Percentiles rank a stretch among this genome's conserved stretches.
These are phyloP conservation scores for Tuber calosporum DNA, from an alignment of 495 filamentous ascomycete genomes.

Conservation along the genomic window DNA sequence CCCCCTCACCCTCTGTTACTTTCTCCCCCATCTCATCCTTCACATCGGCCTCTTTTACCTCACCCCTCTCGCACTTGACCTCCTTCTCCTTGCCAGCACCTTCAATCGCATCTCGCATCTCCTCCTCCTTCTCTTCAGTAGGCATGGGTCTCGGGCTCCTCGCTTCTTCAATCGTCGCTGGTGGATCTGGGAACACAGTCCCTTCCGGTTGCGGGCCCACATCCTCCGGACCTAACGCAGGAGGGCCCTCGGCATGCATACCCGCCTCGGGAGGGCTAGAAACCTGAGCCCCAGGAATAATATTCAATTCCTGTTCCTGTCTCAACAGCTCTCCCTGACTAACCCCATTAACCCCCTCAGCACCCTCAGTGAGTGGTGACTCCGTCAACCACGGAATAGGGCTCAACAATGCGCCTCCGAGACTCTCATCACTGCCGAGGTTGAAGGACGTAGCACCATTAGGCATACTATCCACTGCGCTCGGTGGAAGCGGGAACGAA, in stretches of 20 bases:
- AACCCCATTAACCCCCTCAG: conserved; percentile 47
- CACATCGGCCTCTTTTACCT: conserved; percentile 18
- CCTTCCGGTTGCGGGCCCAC: conserved; percentile 63
- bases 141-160: conserved; percentile 39
- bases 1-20: background rate
- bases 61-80: conserved; percentile 29
- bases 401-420: conserved; percentile 86
- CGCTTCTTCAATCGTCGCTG: conserved; percentile 32
- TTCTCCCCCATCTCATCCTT: conserved; percentile 1
- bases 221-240: conserved; percentile 76
- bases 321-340: conserved; percentile 70
- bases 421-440: conserved; percentile 73
- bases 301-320: conserved; percentile 69
- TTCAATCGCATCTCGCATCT: conserved; percentile 44
- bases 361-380: conserved; percentile 39
- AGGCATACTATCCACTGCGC: conserved; percentile 46
- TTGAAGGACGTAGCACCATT: conserved; percentile 32
- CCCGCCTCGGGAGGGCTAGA: conserved; percentile 41
- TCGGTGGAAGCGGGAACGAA: conserved; percentile 70
- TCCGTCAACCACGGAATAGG: conserved; percentile 78
- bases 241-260: conserved; percentile 69
- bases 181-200: conserved; percentile 36
- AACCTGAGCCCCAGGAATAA: conserved; percentile 53
- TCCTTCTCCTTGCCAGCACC: conserved; percentile 42
- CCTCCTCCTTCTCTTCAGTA: conserved; percentile 46